phyloP scores from a whole-genome alignment of 371 early-diverging fungal genomes.

The Smittium culicis region DNA sequence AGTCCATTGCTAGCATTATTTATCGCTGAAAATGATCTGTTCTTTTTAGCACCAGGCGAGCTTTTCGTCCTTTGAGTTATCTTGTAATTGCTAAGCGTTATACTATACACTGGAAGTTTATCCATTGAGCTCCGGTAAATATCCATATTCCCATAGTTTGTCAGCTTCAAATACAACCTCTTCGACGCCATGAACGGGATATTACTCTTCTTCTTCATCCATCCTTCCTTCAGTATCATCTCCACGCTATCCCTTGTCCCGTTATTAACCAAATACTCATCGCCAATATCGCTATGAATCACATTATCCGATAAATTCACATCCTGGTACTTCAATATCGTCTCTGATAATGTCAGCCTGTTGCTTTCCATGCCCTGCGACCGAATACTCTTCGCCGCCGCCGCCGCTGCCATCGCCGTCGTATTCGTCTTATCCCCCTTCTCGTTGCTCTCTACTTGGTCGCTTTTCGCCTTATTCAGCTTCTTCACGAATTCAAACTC shows the following conservation, averaged over 20 bases:
- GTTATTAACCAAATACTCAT: too few relatives aligned
- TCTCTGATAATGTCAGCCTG: not conserved
- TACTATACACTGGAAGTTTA: not conserved
- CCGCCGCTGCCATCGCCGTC: too few relatives aligned
- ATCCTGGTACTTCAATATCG: too few relatives aligned
- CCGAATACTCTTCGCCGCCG: not conserved
- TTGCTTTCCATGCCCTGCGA: not conserved
- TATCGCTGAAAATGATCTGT: not conserved
- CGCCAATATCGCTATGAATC: too few relatives aligned
- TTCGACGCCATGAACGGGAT: not conserved
- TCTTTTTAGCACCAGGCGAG: not conserved
- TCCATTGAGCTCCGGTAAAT: not conserved
- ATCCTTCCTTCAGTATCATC: not conserved
- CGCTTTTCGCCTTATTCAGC: not conserved
- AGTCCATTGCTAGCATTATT: not conserved
- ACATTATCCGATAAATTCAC: too few relatives aligned
- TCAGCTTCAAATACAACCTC: not conserved
- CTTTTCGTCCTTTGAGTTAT: not conserved
- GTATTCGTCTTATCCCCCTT: too few relatives aligned
- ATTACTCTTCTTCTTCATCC: not conserved
- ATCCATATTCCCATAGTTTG: not conserved
- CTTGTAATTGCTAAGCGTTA: not conserved
- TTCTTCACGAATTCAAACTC: not conserved
- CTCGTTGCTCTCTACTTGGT: too few relatives aligned
- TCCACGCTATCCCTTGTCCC: not conserved